Evolutionary conservation across 2,329 filamentous ascomycete genomes (phyloP).

Genomic region (Calonectria henricotiae): DNA sequence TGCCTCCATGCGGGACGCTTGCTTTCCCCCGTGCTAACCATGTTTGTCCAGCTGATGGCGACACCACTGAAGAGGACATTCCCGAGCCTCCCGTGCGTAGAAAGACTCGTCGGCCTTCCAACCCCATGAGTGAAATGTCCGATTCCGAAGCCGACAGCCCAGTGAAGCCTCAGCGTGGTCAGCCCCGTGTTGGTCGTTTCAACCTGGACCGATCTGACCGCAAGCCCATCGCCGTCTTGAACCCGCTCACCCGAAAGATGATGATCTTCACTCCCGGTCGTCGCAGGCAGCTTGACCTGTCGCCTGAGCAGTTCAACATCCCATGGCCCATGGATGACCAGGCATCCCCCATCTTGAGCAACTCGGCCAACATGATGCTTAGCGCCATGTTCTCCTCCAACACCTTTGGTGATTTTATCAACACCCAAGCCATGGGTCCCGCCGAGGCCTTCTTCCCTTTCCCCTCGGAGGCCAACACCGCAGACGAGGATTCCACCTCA

Average conservation of each 20-base stretch:
- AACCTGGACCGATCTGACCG: conserved; percentile 69
- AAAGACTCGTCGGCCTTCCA: conserved; percentile 64
- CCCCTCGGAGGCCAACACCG: conserved; percentile 72
- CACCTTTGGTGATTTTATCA: conserved; percentile 72
- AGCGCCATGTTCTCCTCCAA: conserved; percentile 77
- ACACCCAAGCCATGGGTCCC: conserved; percentile 79
- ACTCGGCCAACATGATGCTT: conserved; percentile 84
- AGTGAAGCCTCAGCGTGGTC: conserved; percentile 65
- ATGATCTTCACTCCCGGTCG: conserved; percentile 75
- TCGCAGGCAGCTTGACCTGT: conserved; percentile 67
- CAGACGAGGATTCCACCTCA: conserved; percentile 65
- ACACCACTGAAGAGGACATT: conserved; percentile 75
- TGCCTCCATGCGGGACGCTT: conserved; percentile 39
- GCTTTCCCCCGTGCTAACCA: conserved; percentile 59
- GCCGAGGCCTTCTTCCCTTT: conserved; percentile 84
- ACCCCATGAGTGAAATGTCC: conserved; percentile 61
- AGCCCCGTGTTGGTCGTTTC: conserved; percentile 71
- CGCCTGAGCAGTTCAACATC: conserved; percentile 71
- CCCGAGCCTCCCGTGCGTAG: conserved; percentile 67
- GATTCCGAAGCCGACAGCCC: conserved; percentile 69
- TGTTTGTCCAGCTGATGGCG: conserved; percentile 68
- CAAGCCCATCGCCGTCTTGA: conserved; percentile 74
- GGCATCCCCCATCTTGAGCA: conserved; percentile 74
- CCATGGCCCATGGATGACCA: conserved; percentile 63
- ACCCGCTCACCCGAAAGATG: conserved; percentile 73